Base-by-base conservation (phyloP, 768 basidiomycete genomes). In the Podaxis sp. region DNA sequence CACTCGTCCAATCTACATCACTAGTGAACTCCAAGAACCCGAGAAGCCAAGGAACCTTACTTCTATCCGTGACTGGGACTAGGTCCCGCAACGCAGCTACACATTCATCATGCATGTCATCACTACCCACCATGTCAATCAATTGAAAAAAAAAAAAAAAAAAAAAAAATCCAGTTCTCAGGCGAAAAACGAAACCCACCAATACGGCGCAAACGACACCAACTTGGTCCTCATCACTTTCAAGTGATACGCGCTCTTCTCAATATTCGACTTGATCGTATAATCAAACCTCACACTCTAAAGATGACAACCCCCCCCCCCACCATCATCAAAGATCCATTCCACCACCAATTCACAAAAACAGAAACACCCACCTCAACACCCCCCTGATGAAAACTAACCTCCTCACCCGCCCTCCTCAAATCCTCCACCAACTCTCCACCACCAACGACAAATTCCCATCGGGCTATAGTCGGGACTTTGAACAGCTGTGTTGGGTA, bases 361-460 rank as follows among this genome's bases (percentile, higher is more conserved):
- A 21, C 7, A 35, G 14, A 32, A 35, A 13, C 7, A 57, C 40
- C 28, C 40, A 55, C 54, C 54, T 55, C 55, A 36, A 46, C 44
- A 3, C 1, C 28, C 5, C n/a, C 44, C 23, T 56, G 28, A 46
- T 46, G 55, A 21, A 58, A 58, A 38, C 48, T 50, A 37, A 50
- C 14, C 5, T 50, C 57, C 18, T 50, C 57, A 18, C 57, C 57
- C 13, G 75, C 73, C 59, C 67, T 72, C 7, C 71, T 67, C 9
- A 76, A 57, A 23, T 76, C 75, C 28, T 73, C 73, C 0, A 74
- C 61, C 32, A 68, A 36, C 25, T 67, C 48, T 14, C 65, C 65
- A 0, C 72, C 68, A 21, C 66, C 70, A 4, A 71, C 69, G 7
- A 76, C 62, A 35, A 75, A 66, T 5, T 70, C 65, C 75, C 75